These are phyloP conservation scores for Beta lomatogona DNA, from an alignment of 179 eudicot genomes.

Conservation along the genomic window DNA sequence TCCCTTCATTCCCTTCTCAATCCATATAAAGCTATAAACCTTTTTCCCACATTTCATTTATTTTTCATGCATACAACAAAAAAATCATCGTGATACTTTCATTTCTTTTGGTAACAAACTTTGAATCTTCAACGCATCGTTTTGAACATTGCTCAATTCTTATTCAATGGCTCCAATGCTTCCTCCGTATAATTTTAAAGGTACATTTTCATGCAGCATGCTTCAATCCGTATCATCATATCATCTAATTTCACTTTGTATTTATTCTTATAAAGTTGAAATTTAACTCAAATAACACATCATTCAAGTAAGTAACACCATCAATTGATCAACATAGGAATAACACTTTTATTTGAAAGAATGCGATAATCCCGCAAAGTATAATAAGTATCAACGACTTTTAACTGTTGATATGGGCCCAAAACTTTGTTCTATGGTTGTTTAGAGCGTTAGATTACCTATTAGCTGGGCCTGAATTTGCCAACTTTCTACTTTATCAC, in stretches of 20 bases:
- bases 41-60: not conserved
- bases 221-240: not conserved
- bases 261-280: too few species aligned
- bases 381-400: too few species aligned
- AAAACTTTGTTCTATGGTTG: too few species aligned
- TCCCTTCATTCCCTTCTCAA: not conserved
- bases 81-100: not conserved
- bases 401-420: too few species aligned
- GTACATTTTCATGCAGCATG: not conserved
- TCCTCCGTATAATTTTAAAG: not conserved
- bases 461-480: not conserved
- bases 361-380: not conserved
- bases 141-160: not conserved
- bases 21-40: not conserved
- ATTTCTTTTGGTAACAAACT: not conserved
- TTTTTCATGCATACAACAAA: not conserved
- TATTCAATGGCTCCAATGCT: not conserved
- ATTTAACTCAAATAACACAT: too few species aligned
- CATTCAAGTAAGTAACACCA: not conserved
- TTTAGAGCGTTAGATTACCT: too few species aligned
- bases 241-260: not conserved
- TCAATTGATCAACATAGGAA: not conserved
- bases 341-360: not conserved
- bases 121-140: not conserved
- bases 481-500: too few species aligned